Evolutionary conservation across 2,329 filamentous ascomycete species (phyloP).

Genomic region (Cladophialophora bantiana): DNA sequence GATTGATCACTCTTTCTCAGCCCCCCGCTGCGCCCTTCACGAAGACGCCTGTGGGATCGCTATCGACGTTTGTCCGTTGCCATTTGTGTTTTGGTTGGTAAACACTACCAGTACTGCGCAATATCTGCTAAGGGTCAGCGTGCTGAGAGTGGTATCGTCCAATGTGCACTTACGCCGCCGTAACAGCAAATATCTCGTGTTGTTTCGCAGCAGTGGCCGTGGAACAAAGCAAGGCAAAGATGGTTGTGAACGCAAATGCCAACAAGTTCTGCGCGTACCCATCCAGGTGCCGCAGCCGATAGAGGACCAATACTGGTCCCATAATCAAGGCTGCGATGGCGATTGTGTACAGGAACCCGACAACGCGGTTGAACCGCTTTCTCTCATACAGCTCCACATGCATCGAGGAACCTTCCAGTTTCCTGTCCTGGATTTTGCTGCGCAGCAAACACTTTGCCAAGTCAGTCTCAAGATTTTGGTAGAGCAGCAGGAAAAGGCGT

Average conservation of each 20-base stretch:
- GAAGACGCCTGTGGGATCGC: neutral
- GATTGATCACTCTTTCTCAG: neutral
- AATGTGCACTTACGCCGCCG: constrained; percentile 25
- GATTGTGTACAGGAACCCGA: constrained; percentile 27
- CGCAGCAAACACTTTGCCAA: constrained; percentile 7
- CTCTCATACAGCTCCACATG: constrained; percentile 23
- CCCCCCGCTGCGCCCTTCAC: neutral
- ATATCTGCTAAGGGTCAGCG: constrained; percentile 15
- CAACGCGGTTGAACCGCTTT: constrained; percentile 21
- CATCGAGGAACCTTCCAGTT: constrained; percentile 6
- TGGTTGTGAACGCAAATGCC: constrained; percentile 16
- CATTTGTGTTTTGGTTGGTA: constrained; percentile 16
- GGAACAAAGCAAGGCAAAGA: constrained; percentile 26
- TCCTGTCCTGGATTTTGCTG: constrained; percentile 18
- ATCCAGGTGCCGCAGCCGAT: constrained; percentile 15
- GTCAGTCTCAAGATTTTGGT: neutral
- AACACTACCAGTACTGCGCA: constrained; percentile 31
- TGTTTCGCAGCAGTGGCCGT: constrained; percentile 26
- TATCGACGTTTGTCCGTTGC: neutral
- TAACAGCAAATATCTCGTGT: constrained; percentile 29
- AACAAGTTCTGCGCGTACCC: constrained; percentile 23
- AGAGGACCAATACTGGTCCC: constrained; percentile 25
- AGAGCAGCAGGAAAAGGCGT: neutral
- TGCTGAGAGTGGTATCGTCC: neutral
- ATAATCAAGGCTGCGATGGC: constrained; percentile 21